A percentile compares a stretch with the other conserved stretches of the same genome.
These are phyloP conservation scores for Litsea cubeba DNA, from an alignment of 164 flowering plant genomes.

Conservation along the genomic window DNA sequence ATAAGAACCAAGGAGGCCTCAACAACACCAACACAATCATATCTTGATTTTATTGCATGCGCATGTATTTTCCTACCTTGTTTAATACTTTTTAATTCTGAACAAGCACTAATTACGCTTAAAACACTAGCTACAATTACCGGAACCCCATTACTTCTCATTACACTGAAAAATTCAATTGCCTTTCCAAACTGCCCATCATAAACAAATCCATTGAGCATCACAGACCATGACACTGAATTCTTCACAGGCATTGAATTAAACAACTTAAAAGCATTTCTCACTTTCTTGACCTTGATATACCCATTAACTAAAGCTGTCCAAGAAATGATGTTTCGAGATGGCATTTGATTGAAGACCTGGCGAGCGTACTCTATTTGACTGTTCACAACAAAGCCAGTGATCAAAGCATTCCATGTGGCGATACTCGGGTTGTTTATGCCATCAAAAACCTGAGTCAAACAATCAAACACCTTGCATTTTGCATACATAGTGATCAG, in stretches of 20 bases:
- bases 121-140: not conserved
- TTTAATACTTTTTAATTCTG: not conserved
- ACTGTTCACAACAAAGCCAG: slow-evolving; percentile 1
- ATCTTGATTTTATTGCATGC: slow-evolving; percentile 3
- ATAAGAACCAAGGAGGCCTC: slow-evolving; percentile 6
- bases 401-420: slow-evolving; percentile 2
- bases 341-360: slow-evolving; percentile 2
- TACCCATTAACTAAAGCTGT: slow-evolving; percentile 7
- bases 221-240: slow-evolving; percentile 8
- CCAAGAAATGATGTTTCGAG: slow-evolving; percentile 6
- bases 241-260: not conserved
- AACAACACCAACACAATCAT: not conserved
- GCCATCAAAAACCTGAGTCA: not conserved
- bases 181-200: slow-evolving; percentile 1
- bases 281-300: slow-evolving; percentile 5
- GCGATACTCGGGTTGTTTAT: not conserved
- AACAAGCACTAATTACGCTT: slow-evolving; percentile 9
- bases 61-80: slow-evolving; percentile 5
- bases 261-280: slow-evolving; percentile 9
- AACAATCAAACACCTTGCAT: not conserved
- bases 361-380: not conserved
- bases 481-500: slow-evolving; percentile 8
- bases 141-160: not conserved
- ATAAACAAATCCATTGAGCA: not conserved
- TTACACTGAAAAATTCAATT: slow-evolving; percentile 3